Conservation (phyloP, 805 yeast species). For the Sugiyamaella boreocaroliniensis region DNA sequence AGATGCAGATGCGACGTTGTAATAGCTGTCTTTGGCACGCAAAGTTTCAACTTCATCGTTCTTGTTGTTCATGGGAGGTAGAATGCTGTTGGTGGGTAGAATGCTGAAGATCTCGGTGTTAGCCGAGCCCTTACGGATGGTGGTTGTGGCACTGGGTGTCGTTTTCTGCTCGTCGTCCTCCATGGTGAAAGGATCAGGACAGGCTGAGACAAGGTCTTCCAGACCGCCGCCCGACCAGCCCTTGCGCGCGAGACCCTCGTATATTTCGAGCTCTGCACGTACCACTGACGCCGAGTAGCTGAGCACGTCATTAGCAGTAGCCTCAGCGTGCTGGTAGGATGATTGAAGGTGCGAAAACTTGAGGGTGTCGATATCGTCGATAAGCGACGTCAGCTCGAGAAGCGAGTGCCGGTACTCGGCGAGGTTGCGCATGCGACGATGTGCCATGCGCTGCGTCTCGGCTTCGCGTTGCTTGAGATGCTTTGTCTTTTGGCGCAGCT, state of each 20-base stretch:
- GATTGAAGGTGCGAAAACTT: slow-evolving; percentile 70
- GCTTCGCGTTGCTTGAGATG: slow-evolving; percentile 54
- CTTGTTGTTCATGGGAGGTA: slow-evolving; percentile 19
- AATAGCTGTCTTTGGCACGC: background rate
- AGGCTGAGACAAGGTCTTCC: slow-evolving; percentile 55
- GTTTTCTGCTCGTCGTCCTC: slow-evolving; percentile 20
- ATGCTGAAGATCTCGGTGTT: slow-evolving; percentile 19
- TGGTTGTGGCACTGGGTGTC: slow-evolving; percentile 5
- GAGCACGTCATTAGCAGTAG: slow-evolving; percentile 50
- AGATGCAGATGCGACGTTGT: background rate
- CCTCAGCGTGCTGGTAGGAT: slow-evolving; percentile 54
- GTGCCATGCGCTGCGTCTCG: slow-evolving; percentile 52
- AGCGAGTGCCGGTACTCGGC: slow-evolving; percentile 61
- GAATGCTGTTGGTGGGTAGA: slow-evolving; percentile 24
- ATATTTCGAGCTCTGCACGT: slow-evolving; percentile 73
- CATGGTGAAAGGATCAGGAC: slow-evolving; percentile 57
- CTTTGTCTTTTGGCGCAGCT: slow-evolving; percentile 46
- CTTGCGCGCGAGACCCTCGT: slow-evolving; percentile 73
- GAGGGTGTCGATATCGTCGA: slow-evolving; percentile 70
- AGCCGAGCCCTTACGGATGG: background rate
- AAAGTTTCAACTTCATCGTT: background rate
- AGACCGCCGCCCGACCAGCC: slow-evolving; percentile 87
- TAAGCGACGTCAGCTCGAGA: slow-evolving; percentile 58
- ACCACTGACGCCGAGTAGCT: slow-evolving; percentile 55
- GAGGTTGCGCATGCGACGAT: slow-evolving; percentile 56